Evolutionary conservation across 768 basidiomycete genomes (phyloP).

Genomic region (Boletales sp.): DNA sequence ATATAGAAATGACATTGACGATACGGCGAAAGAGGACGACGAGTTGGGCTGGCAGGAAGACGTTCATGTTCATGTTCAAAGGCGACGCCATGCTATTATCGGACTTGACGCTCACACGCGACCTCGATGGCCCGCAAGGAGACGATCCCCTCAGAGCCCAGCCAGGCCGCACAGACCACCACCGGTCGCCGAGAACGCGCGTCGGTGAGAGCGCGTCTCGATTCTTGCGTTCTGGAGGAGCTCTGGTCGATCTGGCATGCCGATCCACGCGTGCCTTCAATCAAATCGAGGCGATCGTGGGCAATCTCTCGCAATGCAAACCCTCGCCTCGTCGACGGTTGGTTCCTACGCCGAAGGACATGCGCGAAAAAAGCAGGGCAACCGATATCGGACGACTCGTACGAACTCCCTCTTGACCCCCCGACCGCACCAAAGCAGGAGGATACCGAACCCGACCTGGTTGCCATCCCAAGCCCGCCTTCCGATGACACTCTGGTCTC

Average conservation of each 20-base stretch:
- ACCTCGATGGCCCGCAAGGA: constrained; percentile 11
- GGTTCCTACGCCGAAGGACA: constrained; percentile 25
- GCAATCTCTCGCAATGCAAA: constrained; percentile 19
- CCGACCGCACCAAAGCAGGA: constrained; percentile 8
- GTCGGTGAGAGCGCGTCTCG: constrained; percentile 9
- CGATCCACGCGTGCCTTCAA: constrained; percentile 27
- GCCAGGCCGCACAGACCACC: background rate
- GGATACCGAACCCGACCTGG: constrained; percentile 3
- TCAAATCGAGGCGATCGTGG: constrained; percentile 26
- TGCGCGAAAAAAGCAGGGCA: constrained; percentile 22
- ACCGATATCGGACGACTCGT: constrained; percentile 15
- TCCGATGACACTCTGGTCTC: constrained; percentile 26
- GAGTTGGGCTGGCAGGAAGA: constrained; percentile 57
- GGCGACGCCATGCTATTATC: too few relatives aligned
- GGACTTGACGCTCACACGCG: too few relatives aligned
- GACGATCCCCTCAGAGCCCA: background rate
- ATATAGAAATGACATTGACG: constrained; percentile 50
- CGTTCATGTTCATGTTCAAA: constrained; percentile 31
- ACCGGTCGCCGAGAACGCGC: constrained; percentile 3
- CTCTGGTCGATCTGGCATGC: constrained; percentile 29
- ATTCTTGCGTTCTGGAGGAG: constrained; percentile 13
- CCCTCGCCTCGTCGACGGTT: constrained; percentile 18
- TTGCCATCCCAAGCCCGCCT: constrained; percentile 1
- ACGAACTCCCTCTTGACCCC: constrained; percentile 18
- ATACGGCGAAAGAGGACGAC: constrained; percentile 59